Evolutionary conservation across 208 protist species (phyloP).

Genomic region (Trypanosomatidae sp.): DNA sequence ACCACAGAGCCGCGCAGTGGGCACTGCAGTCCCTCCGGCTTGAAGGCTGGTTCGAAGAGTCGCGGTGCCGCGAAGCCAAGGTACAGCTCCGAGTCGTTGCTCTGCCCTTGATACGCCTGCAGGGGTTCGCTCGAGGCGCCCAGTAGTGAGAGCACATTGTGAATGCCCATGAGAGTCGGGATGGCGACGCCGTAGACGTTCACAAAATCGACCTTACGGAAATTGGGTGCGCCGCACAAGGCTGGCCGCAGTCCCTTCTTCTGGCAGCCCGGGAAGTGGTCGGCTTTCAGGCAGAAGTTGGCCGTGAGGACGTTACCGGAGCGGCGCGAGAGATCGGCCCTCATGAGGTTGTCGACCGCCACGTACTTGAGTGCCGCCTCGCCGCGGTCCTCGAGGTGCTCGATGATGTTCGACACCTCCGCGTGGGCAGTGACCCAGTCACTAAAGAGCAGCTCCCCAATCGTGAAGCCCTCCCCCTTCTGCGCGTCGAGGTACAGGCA

Average conservation of each 20-base stretch:
- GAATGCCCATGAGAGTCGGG: slow-evolving; percentile 76
- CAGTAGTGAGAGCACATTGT: slow-evolving; percentile 87
- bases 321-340: slow-evolving; percentile 66
- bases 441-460: slow-evolving; percentile 47
- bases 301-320: slow-evolving; percentile 82
- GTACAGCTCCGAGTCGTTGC: slow-evolving; percentile 79
- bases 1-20: slow-evolving; percentile 83
- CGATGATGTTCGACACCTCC: slow-evolving; percentile 82
- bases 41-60: slow-evolving; percentile 79
- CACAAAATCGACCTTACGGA: slow-evolving; percentile 79
- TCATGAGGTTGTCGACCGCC: slow-evolving; percentile 63
- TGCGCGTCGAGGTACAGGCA: slow-evolving; percentile 79
- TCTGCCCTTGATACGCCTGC: slow-evolving; percentile 61
- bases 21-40: slow-evolving; percentile 53
- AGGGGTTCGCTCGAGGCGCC: slow-evolving; percentile 74
- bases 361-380: slow-evolving; percentile 78
- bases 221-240: slow-evolving; percentile 86
- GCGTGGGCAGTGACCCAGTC: slow-evolving; percentile 61
- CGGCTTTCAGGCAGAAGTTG: slow-evolving; percentile 88
- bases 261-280: slow-evolving; percentile 90
- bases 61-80: slow-evolving; percentile 77
- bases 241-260: slow-evolving; percentile 85
- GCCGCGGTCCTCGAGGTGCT: slow-evolving; percentile 59
- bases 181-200: slow-evolving; percentile 91
- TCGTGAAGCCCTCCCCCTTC: slow-evolving; percentile 21